Evolutionary conservation across 441 rosid genomes (phyloP), one percentile per base, ranked within the genome.

Genomic region (Adansonia rubrostipa): DNA sequence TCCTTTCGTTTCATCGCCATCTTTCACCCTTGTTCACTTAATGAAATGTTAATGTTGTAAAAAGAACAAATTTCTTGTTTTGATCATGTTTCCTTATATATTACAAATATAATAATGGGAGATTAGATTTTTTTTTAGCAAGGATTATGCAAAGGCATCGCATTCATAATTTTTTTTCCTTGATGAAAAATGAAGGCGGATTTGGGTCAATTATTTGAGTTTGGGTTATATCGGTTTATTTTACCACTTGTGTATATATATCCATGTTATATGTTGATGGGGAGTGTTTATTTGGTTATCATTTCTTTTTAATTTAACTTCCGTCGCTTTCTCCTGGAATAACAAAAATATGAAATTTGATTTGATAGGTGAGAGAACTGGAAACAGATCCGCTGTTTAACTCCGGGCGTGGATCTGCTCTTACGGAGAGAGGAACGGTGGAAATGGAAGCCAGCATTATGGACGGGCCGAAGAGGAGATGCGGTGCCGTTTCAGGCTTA

Each of bases 361-460:
- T 71, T 40, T 73, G 51, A 20, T 11, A 95, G 99, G 93, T 95
- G 56, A 88, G 88, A 75, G 99, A 93, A 78, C 81, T 96, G 81
- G 97, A 96, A 82, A 84, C 88, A 48, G 99, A 96, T 84, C 97
- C 99, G 61, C 80, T 93, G 82, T 96, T 96, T 83, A 92, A 96
- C 76, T 93, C 99, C 14, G 97, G 98, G 24, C 91, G 94, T 72
- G 99, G 99, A 84, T 96, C 99, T 28, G 97, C 99, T 10, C 88
- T 96, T 17, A 91, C 95, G 42, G 93, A 87, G 83, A 86, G 90
- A 33, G 98, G 99, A 7, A 91, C 93, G 74, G 99, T 88, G 77
- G 98, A 93, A 87, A 93, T 96, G 99, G 98, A 96, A 80, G 99
- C 99, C 2, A 93, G 98, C 86, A 93, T 95, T 13, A 95, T 95